These are phyloP conservation scores for Ganoderma multipileum DNA, from an alignment of 1,284 basidiomycete genomes.

Conservation along the genomic window DNA sequence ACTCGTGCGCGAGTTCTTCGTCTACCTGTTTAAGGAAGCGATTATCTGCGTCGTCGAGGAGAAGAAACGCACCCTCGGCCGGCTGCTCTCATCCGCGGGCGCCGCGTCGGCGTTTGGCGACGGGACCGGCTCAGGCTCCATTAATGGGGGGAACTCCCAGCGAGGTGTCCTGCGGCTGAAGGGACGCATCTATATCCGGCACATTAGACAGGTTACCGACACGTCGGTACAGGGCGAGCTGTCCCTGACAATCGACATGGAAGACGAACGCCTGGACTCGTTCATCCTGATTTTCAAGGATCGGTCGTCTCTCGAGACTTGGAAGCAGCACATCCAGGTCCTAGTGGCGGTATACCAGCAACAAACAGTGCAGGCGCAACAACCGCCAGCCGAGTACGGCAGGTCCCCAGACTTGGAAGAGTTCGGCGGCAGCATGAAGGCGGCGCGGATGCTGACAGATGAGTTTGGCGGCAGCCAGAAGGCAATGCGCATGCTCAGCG, in stretches of 20 bases:
- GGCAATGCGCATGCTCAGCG: slow-evolving; percentile 79
- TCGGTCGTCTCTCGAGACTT: slow-evolving; percentile 85
- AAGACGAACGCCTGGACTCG: slow-evolving; percentile 90
- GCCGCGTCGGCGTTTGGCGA: slow-evolving; percentile 44
- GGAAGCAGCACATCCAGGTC: slow-evolving; percentile 81
- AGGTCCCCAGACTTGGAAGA: slow-evolving; percentile 58
- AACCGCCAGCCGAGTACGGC: slow-evolving; percentile 34
- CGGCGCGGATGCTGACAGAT: slow-evolving; percentile 77
- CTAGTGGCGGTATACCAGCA: slow-evolving; percentile 75
- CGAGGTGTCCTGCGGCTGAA: slow-evolving; percentile 90
- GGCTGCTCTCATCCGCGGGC: slow-evolving; percentile 68
- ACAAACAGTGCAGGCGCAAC: slow-evolving; percentile 45
- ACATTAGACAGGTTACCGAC: slow-evolving; percentile 88
- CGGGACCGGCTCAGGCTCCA: slow-evolving; percentile 52
- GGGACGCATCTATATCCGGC: slow-evolving; percentile 92
- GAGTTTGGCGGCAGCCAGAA: slow-evolving; percentile 80
- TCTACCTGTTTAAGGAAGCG: slow-evolving; percentile 96
- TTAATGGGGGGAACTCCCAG: slow-evolving; percentile 49
- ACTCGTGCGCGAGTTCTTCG: slow-evolving; percentile 89
- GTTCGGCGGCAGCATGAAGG: slow-evolving; percentile 77
- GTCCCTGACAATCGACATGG: slow-evolving; percentile 93
- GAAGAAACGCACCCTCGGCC: slow-evolving; percentile 80
- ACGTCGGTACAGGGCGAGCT: slow-evolving; percentile 81
- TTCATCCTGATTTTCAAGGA: slow-evolving; percentile 97
- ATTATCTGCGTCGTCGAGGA: slow-evolving; percentile 97